Conservation (phyloP, 768 basidiomycete genomes). For the Sistotremastrum niveocremeum region DNA sequence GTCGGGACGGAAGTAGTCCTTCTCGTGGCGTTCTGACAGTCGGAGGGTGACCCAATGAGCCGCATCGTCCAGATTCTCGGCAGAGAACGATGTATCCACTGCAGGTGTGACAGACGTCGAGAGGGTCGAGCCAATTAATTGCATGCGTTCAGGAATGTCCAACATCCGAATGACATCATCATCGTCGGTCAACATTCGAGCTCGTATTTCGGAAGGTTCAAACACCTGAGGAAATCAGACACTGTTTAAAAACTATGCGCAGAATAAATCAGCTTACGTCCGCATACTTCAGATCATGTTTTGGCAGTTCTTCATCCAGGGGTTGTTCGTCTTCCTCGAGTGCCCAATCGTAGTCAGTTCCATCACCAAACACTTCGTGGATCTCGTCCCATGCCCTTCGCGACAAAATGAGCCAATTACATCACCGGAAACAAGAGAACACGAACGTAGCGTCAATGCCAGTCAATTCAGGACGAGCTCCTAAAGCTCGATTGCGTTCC, state of each 20-base stretch:
- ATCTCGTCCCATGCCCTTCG: constrained; percentile 88
- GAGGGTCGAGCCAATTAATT: constrained; percentile 76
- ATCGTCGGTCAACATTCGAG: constrained; percentile 78
- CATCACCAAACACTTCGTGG: constrained; percentile 91
- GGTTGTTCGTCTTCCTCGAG: constrained; percentile 64
- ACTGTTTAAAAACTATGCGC: constrained; percentile 2
- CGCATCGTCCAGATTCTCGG: constrained; percentile 65
- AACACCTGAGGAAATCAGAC: constrained; percentile 54
- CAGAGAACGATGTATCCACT: constrained; percentile 47
- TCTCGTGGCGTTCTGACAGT: constrained; percentile 54
- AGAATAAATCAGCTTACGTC: constrained; percentile 42
- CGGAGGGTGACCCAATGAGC: constrained; percentile 81
- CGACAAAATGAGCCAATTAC: neutral
- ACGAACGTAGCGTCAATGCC: constrained; percentile 79
- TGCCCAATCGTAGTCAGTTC: constrained; percentile 94
- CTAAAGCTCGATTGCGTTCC: constrained; percentile 52
- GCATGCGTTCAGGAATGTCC: constrained; percentile 94
- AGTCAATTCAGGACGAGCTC: constrained; percentile 54
- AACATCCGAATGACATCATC: constrained; percentile 83
- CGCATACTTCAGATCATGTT: constrained; percentile 69
- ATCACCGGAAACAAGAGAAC: neutral
- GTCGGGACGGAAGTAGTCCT: constrained; percentile 56
- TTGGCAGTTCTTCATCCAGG: constrained; percentile 36
- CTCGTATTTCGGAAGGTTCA: constrained; percentile 91
- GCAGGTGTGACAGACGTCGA: constrained; percentile 50